Percentiles rank a stretch among this genome's conserved stretches.
Conservation (phyloP, 306 rosid genomes). For the Dalbergia cultrata region DNA sequence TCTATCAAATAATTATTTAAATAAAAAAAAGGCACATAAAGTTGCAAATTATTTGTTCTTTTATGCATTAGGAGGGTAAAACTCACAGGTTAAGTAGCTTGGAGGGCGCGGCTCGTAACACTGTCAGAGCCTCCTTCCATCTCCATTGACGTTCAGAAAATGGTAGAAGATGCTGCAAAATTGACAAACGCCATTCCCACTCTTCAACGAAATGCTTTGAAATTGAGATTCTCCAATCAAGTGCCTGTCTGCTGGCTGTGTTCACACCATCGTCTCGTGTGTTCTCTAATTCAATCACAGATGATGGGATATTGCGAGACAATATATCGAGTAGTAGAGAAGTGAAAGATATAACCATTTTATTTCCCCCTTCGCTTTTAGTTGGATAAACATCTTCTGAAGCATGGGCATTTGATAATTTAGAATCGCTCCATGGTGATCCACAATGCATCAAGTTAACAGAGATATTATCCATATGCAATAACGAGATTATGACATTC, state of each 20-base stretch:
- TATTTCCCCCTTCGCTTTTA: constrained; percentile 74
- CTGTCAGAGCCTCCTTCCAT: constrained; percentile 96
- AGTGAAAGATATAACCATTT: constrained; percentile 87
- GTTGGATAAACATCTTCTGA: constrained; percentile 59
- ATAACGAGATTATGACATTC: constrained; percentile 76
- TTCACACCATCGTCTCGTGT: constrained; percentile 58
- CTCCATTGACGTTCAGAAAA: constrained; percentile 94
- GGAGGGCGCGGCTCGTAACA: constrained; percentile 97
- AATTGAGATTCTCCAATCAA: constrained; percentile 89
- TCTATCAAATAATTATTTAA: background rate
- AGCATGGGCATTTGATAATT: constrained; percentile 49
- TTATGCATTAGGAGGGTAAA: constrained; percentile 17
- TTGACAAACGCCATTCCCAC: constrained; percentile 99
- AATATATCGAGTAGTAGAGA: constrained; percentile 75
- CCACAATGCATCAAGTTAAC: constrained; percentile 67
- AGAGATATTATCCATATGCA: constrained; percentile 91
- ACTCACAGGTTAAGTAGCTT: constrained; percentile 97
- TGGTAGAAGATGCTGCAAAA: constrained; percentile 93
- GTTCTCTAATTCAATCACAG: constrained; percentile 66
- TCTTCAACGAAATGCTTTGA: constrained; percentile 88
- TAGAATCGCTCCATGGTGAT: constrained; percentile 61
- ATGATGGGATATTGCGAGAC: constrained; percentile 69
- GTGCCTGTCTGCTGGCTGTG: constrained; percentile 77
- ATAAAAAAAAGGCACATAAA: background rate
- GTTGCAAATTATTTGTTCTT: background rate